A percentile compares a stretch with the other conserved stretches of the same genome.
phyloP scores from a whole-genome alignment of 352 stramenopile species.

The Blastocystis sp. region DNA sequence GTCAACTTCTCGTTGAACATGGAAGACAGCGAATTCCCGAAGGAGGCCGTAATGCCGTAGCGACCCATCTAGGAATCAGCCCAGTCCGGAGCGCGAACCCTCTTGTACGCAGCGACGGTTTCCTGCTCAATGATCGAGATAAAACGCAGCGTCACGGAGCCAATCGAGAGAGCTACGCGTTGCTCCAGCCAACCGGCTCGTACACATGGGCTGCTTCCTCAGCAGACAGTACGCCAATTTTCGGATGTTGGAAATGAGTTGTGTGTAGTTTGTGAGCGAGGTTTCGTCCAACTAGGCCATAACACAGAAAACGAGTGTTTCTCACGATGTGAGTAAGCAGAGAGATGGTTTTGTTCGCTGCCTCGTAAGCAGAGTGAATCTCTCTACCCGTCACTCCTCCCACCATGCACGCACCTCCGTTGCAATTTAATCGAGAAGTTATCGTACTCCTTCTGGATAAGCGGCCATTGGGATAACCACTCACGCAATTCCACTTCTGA shows the following conservation, averaged over 20 bases:
- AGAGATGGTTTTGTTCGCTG: conserved; percentile 11
- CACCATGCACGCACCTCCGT: background rate
- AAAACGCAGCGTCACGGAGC: conserved; percentile 43
- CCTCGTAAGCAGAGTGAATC: conserved; percentile 47
- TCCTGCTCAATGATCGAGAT: conserved; percentile 57
- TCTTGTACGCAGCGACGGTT: conserved; percentile 23
- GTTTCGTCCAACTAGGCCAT: background rate
- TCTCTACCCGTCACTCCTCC: background rate
- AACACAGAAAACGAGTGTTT: background rate
- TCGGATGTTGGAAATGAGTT: conserved; percentile 28
- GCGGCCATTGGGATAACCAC: conserved; percentile 27
- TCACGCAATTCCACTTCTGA: conserved; percentile 12
- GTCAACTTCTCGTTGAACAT: conserved; percentile 32
- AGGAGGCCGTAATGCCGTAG: background rate
- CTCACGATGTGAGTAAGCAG: conserved; percentile 36
- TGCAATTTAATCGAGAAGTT: conserved; percentile 63
- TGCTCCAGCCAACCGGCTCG: background rate
- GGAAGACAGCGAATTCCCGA: conserved; percentile 2
- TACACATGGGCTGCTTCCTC: conserved; percentile 64
- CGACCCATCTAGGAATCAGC: background rate
- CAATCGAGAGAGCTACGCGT: conserved; percentile 45
- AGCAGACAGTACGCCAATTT: conserved; percentile 31
- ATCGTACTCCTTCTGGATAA: conserved; percentile 39
- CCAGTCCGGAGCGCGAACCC: background rate
- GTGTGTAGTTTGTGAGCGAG: background rate